Evolutionary conservation across 163 green algal species (phyloP).

Genomic region (Volvox carteri): DNA sequence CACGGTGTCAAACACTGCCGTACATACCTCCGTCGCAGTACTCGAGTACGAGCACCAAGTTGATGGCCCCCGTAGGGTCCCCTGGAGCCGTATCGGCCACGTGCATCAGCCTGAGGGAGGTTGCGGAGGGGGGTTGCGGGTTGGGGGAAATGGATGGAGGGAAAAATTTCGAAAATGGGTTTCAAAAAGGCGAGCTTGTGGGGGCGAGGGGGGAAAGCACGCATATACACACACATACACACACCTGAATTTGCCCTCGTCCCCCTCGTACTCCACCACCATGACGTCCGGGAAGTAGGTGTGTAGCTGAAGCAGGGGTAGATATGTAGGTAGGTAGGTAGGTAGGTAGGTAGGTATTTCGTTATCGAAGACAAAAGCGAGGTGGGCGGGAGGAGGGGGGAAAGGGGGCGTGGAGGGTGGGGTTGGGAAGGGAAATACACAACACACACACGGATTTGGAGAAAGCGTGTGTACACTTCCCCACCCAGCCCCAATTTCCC

Average conservation of each 20-base stretch:
- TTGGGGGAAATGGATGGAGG: background rate
- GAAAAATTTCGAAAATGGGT: too few relatives aligned
- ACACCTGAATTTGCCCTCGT: conserved; percentile 38
- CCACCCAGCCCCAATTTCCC: background rate
- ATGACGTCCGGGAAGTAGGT: conserved; percentile 54
- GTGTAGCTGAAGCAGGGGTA: conserved; percentile 25
- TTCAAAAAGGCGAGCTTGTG: too few relatives aligned
- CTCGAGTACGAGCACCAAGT: conserved; percentile 54
- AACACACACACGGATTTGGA: background rate
- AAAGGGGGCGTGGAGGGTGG: background rate
- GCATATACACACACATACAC: background rate
- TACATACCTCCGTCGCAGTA: conserved; percentile 54
- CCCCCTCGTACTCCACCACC: conserved; percentile 51
- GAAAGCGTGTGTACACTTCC: too few relatives aligned
- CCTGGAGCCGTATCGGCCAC: conserved; percentile 32
- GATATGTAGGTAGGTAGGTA: too few relatives aligned
- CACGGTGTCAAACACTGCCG: too few relatives aligned
- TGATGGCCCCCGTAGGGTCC: conserved; percentile 46
- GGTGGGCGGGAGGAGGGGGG: background rate
- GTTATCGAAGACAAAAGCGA: too few relatives aligned
- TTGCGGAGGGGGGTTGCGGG: background rate
- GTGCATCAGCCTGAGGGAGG: conserved; percentile 26
- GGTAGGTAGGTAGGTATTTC: too few relatives aligned
- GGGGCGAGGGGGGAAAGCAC: too few relatives aligned
- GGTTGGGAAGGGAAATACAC: background rate